Base-by-base conservation (phyloP, 495 filamentous ascomycete genomes). In the Patellaria atrata region DNA sequence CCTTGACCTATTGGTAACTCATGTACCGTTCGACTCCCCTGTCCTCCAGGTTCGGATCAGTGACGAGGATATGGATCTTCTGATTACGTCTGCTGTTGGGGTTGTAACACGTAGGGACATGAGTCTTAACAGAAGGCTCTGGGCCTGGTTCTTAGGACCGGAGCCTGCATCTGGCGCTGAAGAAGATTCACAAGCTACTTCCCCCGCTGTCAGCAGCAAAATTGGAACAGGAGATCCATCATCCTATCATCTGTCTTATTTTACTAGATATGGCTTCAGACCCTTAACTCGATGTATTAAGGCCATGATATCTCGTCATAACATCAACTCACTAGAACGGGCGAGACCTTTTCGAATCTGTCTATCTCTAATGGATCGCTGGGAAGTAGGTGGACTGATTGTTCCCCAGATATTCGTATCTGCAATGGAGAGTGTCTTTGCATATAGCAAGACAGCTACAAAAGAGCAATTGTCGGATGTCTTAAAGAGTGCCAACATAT, bases 101-200 rank as follows among this genome's bases (percentile, higher is more conserved):
- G 86, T 99, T 25, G 82, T 94, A 2, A 68, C 71, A 17, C 70
- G 89, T 20, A 68, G 86, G 55, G 89, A 99, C 30, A 96, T 96
- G 89, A 86, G 85, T 47, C 62, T 99, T 32, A 99, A 99, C 52
- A 64, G 89, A 38, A 68, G 89, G 23, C 61, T 99, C 22, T 99
- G 89, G 87, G 67, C 81, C n/a, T 99, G 89, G 89, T 73, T 94
- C 37, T 61, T 99, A 5, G 89, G 89, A 2, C 86, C 85, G 1
- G 81, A 89, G 36, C 68, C 70, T 17, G 41, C 65, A 1, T 59
- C 55, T 23, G 62, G 64, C 16, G 55, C 63, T n/a, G 51, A 55
- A 24, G 38, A 44, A n/a, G 53, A 56, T n/a, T 39, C 54, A 14
- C 27, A 36, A 48, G 53, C 34, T 43, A 56, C 6, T 65, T 74